Evolutionary conservation across 2,329 filamentous ascomycete species (phyloP).

Genomic region (Colletotrichum sp.): DNA sequence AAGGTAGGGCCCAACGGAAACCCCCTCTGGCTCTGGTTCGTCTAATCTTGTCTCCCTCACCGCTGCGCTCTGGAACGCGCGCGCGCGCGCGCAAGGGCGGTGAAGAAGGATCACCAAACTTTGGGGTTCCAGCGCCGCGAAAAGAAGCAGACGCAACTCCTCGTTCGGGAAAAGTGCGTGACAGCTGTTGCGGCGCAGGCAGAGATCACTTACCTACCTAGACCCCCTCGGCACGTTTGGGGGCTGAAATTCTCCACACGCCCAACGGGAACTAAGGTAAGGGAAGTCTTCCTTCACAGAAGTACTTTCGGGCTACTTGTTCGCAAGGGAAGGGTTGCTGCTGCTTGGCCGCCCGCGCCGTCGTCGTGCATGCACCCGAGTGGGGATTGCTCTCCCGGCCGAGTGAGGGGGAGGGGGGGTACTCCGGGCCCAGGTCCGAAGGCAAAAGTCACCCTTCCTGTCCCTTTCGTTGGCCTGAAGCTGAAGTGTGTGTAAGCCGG

Average conservation of each 20-base stretch:
- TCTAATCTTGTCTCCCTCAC: neutral
- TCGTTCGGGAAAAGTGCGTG: neutral
- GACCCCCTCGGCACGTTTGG: neutral
- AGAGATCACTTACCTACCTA: neutral
- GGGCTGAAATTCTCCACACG: neutral
- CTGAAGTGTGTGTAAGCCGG: neutral
- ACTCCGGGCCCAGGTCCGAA: neutral
- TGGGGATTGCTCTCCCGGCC: neutral
- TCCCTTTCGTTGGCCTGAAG: neutral
- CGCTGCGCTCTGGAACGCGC: neutral
- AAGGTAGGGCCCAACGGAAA: neutral
- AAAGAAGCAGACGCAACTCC: neutral
- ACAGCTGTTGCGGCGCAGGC: neutral
- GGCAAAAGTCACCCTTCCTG: neutral
- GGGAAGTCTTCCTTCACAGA: neutral
- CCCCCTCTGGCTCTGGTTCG: neutral
- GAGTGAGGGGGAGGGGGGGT: neutral
- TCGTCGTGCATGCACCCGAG: neutral
- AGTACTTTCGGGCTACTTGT: neutral
- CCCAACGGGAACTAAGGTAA: neutral
- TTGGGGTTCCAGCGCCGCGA: neutral
- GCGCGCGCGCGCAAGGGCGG: neutral
- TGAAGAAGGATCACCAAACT: neutral
- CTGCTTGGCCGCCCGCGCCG: neutral
- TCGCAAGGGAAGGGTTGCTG: neutral